Percentiles rank a stretch among this genome's conserved stretches.
phyloP scores from a whole-genome alignment of 108 stramenopile species.

The Bacterosira constricta region DNA sequence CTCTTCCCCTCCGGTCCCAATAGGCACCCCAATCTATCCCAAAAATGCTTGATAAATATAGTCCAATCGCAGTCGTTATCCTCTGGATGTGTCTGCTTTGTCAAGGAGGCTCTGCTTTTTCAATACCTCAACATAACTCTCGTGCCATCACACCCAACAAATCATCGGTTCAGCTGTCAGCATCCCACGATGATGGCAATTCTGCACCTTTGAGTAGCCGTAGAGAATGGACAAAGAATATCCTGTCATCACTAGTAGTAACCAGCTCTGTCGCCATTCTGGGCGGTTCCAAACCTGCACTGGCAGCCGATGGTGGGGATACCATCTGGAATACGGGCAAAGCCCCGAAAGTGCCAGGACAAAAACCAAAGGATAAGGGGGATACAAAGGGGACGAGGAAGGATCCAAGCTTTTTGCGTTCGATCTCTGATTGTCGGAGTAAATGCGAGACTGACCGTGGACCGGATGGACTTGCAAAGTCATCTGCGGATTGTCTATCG shows the following conservation, averaged over 20 bases:
- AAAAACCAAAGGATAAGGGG: constrained; percentile 68
- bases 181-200: neutral
- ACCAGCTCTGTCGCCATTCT: neutral
- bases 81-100: constrained; percentile 5
- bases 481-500: constrained; percentile 75
- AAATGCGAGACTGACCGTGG: constrained; percentile 64
- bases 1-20: too few species aligned
- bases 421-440: constrained; percentile 70
- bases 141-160: neutral
- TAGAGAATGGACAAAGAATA: constrained; percentile 17
- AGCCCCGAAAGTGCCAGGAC: constrained; percentile 66
- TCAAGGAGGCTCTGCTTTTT: constrained; percentile 3
- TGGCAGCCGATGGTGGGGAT: neutral
- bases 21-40: too few species aligned
- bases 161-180: neutral
- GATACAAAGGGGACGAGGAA: constrained; percentile 76
- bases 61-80: neutral
- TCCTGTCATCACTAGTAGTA: neutral
- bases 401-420: constrained; percentile 82
- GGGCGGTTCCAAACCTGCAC: neutral
- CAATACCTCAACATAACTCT: neutral
- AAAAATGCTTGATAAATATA: neutral
- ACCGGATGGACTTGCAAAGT: constrained; percentile 72
- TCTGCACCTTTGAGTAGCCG: neutral
- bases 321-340: constrained; percentile 57